Evolutionary conservation across 2,329 filamentous ascomycete species (phyloP).

Genomic region (Anthostomella pinea): DNA sequence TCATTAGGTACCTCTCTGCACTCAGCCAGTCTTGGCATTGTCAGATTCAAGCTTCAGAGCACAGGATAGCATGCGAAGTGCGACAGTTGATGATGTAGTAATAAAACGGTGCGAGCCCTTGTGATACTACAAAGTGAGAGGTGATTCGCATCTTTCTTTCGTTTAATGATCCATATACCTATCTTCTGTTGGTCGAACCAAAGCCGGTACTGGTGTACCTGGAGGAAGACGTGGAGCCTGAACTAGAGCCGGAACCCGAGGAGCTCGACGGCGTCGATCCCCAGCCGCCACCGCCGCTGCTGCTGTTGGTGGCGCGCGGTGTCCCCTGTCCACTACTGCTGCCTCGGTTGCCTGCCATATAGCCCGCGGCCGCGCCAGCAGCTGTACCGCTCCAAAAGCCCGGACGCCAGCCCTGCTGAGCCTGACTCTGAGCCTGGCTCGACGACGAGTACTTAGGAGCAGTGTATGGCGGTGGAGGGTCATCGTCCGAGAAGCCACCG

Average conservation of each 20-base stretch:
- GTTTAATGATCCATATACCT: too few relatives aligned
- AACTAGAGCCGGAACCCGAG: slow-evolving; percentile 35
- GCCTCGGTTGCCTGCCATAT: slow-evolving; percentile 53
- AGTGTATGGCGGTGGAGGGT: slow-evolving; percentile 55
- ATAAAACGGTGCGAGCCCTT: background rate
- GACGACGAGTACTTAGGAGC: slow-evolving; percentile 38
- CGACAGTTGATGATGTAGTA: background rate
- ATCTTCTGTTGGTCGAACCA: slow-evolving; percentile 64
- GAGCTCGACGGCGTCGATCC: slow-evolving; percentile 28
- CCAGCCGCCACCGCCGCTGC: slow-evolving; percentile 28
- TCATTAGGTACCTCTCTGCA: too few relatives aligned
- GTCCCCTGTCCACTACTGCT: slow-evolving; percentile 37
- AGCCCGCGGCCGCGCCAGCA: slow-evolving; percentile 67
- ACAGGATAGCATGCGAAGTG: too few relatives aligned
- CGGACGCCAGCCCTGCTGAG: slow-evolving; percentile 59
- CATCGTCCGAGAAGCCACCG: slow-evolving; percentile 32
- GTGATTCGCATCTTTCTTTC: too few relatives aligned
- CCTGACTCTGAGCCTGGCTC: slow-evolving; percentile 14
- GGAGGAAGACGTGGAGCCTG: slow-evolving; percentile 41
- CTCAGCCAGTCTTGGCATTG: too few relatives aligned
- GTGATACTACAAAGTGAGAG: background rate
- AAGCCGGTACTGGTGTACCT: slow-evolving; percentile 70
- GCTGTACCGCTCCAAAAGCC: slow-evolving; percentile 73
- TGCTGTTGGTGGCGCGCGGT: slow-evolving; percentile 23
- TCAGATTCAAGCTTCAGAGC: too few relatives aligned